Evolutionary conservation across 2,329 filamentous ascomycete genomes (phyloP).

Genomic region (Aspergillus spinulosporus): DNA sequence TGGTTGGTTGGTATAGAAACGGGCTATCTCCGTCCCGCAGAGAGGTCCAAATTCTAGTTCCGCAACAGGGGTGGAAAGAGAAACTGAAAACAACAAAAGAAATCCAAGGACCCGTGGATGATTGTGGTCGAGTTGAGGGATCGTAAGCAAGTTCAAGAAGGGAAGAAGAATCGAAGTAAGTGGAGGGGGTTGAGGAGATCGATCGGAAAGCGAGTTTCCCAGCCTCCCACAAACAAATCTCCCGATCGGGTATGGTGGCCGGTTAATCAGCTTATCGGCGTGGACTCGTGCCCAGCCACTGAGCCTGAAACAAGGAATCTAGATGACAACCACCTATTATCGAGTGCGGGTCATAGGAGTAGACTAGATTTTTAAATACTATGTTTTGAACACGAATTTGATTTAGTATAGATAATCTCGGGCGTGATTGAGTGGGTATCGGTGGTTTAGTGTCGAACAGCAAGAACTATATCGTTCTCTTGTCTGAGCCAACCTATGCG

Average conservation of each 20-base stretch:
- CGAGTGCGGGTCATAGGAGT: too few relatives aligned
- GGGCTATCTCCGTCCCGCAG: constrained; percentile 18
- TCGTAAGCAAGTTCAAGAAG: constrained; percentile 1
- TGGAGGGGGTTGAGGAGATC: constrained; percentile 17
- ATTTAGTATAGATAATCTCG: too few relatives aligned
- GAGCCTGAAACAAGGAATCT: constrained; percentile 15
- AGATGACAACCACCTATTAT: background rate
- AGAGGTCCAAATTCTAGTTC: constrained; percentile 8
- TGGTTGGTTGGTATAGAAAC: constrained; percentile 31
- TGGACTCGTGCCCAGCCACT: constrained; percentile 21
- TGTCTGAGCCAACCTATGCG: too few relatives aligned
- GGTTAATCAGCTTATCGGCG: constrained; percentile 22
- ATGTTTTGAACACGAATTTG: too few relatives aligned
- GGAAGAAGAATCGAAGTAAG: constrained; percentile 12
- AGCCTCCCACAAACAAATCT: constrained; percentile 40
- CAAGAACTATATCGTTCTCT: too few relatives aligned
- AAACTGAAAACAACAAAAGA: background rate
- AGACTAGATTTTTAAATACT: too few relatives aligned
- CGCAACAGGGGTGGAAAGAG: constrained; percentile 3
- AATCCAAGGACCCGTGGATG: background rate
- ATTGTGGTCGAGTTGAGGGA: background rate
- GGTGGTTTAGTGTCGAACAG: too few relatives aligned
- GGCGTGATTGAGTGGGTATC: too few relatives aligned
- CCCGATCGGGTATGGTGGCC: constrained; percentile 36
- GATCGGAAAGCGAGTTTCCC: constrained; percentile 18